Evolutionary conservation across 305 asterid species (phyloP).

Genomic region (Lippia alba): DNA sequence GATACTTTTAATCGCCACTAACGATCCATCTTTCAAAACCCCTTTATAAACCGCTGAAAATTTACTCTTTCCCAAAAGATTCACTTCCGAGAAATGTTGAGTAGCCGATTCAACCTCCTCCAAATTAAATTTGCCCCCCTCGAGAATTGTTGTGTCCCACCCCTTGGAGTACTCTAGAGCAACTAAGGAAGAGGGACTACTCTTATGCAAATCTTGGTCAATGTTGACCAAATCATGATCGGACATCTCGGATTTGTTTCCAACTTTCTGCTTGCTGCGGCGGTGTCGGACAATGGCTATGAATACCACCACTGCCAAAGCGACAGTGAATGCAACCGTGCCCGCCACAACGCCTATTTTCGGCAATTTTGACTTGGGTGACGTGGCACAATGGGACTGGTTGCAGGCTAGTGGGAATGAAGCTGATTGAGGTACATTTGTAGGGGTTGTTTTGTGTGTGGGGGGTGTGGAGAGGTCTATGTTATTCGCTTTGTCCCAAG

Average conservation of each 20-base stretch:
- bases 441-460: constrained; percentile 30
- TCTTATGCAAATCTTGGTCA: constrained; percentile 50
- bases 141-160: constrained; percentile 52
- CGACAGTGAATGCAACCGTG: constrained; percentile 39
- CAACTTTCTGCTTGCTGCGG: constrained; percentile 68
- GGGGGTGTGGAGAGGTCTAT: constrained; percentile 35
- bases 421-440: constrained; percentile 54
- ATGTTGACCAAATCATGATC: constrained; percentile 55
- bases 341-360: constrained; percentile 60
- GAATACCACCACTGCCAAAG: constrained; percentile 43
- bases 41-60: constrained; percentile 82
- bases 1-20: constrained; percentile 75
- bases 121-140: constrained; percentile 63
- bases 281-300: constrained; percentile 47
- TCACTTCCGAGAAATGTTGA: constrained; percentile 80
- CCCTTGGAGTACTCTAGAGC: constrained; percentile 52
- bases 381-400: constrained; percentile 57
- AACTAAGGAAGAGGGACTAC: constrained; percentile 59
- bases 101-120: constrained; percentile 96
- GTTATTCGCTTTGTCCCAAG: constrained; percentile 60
- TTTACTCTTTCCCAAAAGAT: constrained; percentile 80
- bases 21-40: constrained; percentile 71
- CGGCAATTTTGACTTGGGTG: constrained; percentile 63
- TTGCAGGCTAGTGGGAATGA: constrained; percentile 52
- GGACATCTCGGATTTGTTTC: constrained; percentile 58